Conservation (phyloP, 1,284 basidiomycete species). For the Chalciporus sp. region DNA sequence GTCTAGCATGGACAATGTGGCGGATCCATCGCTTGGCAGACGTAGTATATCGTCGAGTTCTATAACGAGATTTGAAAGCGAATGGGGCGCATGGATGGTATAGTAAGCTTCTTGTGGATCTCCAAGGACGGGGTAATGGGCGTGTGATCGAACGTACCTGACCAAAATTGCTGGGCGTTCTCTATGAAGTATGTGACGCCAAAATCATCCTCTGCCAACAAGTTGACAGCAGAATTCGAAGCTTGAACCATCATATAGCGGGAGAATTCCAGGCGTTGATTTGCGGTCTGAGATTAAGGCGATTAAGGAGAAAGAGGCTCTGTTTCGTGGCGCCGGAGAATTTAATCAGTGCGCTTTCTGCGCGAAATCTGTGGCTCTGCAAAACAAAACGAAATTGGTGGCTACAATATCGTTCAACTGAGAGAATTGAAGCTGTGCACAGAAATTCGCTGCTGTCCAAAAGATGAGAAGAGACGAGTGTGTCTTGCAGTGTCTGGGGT, state of each 20-base stretch:
- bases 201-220: slow-evolving; percentile 39
- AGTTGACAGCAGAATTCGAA: slow-evolving; percentile 18
- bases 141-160: slow-evolving; percentile 54
- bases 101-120: slow-evolving; percentile 10
- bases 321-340: background rate
- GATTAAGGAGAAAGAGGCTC: slow-evolving; percentile 6
- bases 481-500: slow-evolving; percentile 26
- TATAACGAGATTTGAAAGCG: slow-evolving; percentile 32
- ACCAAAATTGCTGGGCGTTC: slow-evolving; percentile 83
- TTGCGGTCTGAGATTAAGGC: slow-evolving; percentile 1
- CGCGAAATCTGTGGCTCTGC: background rate
- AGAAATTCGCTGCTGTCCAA: slow-evolving; percentile 7
- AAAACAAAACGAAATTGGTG: background rate
- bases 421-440: background rate
- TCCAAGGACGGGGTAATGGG: slow-evolving; percentile 5
- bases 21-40: slow-evolving; percentile 58
- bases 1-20: slow-evolving; percentile 77
- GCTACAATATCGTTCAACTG: background rate
- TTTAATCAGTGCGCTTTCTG: background rate
- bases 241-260: slow-evolving; percentile 18
- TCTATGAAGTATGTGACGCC: slow-evolving; percentile 82
- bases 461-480: background rate
- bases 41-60: slow-evolving; percentile 85
- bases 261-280: background rate
- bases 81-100: background rate